Evolutionary conservation across 1,139 yeast genomes (phyloP).

Genomic region (Lodderomyces oxycetoniae): DNA sequence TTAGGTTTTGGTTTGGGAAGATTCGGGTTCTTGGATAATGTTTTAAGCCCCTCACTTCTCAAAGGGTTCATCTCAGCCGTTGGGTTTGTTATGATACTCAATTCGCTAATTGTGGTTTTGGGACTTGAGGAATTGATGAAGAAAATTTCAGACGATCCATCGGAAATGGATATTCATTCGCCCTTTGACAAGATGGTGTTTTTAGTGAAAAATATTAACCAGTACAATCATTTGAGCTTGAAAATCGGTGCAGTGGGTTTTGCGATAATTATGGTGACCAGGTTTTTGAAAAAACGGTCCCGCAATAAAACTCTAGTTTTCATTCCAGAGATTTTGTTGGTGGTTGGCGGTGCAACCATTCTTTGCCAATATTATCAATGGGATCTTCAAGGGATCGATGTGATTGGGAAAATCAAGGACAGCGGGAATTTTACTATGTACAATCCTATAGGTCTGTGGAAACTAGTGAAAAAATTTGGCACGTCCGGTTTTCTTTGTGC

Average conservation of each 20-base stretch:
- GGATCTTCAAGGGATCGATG: conserved; percentile 54
- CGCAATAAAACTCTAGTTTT: conserved; percentile 36
- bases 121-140: conserved; percentile 51
- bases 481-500: conserved; percentile 72
- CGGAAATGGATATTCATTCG: conserved; percentile 59
- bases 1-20: conserved; percentile 76
- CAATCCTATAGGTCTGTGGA: conserved; percentile 31
- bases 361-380: conserved; percentile 53
- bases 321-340: conserved; percentile 80
- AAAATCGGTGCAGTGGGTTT: conserved; percentile 50
- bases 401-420: conserved; percentile 61
- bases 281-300: conserved; percentile 38
- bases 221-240: conserved; percentile 51
- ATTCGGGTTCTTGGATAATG: conserved; percentile 85
- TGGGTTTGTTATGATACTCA: conserved; percentile 85
- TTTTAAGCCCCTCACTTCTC: conserved; percentile 73
- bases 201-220: conserved; percentile 32
- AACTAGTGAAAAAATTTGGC: conserved; percentile 40
- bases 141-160: conserved; percentile 30
- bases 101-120: conserved; percentile 66
- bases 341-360: conserved; percentile 60
- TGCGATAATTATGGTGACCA: conserved; percentile 33
- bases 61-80: conserved; percentile 91
- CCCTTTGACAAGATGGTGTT: conserved; percentile 69
- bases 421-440: conserved; percentile 23